Percentiles rank a stretch among this genome's conserved stretches.
phyloP scores from a whole-genome alignment of 2,329 filamentous ascomycete species.

The Cadophora sp. region DNA sequence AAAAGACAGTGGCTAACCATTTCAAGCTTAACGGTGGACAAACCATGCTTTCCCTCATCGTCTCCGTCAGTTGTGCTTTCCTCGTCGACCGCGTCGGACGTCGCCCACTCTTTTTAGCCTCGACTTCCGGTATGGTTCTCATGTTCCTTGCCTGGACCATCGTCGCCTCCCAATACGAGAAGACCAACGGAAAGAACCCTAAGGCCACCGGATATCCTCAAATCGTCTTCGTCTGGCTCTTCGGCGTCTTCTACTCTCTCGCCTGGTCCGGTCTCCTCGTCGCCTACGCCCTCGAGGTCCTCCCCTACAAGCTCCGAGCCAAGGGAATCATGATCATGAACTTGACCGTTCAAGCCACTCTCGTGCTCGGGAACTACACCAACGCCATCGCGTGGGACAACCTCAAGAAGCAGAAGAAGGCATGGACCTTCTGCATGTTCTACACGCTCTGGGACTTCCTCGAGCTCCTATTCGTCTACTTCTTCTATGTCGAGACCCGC shows the following conservation, averaged over 20 bases:
- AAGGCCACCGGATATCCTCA: constrained; percentile 50
- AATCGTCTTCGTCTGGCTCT: constrained; percentile 57
- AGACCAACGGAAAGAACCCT: constrained; percentile 41
- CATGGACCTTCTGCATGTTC: constrained; percentile 62
- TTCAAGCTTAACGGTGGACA: constrained; percentile 45
- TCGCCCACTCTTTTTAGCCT: constrained; percentile 59
- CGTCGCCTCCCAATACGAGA: constrained; percentile 54
- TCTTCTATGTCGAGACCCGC: constrained; percentile 74
- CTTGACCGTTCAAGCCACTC: constrained; percentile 65
- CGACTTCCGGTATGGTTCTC: constrained; percentile 46
- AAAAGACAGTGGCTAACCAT: background rate
- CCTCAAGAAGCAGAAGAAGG: constrained; percentile 65
- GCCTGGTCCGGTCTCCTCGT: constrained; percentile 64
- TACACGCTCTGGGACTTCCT: constrained; percentile 68
- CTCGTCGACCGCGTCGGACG: constrained; percentile 62
- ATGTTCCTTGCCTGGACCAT: constrained; percentile 60
- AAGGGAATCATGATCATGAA: constrained; percentile 66
- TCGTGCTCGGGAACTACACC: constrained; percentile 67
- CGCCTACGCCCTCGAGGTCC: constrained; percentile 59
- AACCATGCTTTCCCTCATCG: constrained; percentile 54
- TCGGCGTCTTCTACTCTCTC: constrained; percentile 59
- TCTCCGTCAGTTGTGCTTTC: constrained; percentile 62
- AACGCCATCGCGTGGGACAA: constrained; percentile 69
- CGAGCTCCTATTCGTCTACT: constrained; percentile 68
- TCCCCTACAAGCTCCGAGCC: constrained; percentile 55